A percentile compares a stretch with the other conserved stretches of the same genome.
phyloP scores from a whole-genome alignment of 805 yeast species.

The Hanseniaspora taiwanica region DNA sequence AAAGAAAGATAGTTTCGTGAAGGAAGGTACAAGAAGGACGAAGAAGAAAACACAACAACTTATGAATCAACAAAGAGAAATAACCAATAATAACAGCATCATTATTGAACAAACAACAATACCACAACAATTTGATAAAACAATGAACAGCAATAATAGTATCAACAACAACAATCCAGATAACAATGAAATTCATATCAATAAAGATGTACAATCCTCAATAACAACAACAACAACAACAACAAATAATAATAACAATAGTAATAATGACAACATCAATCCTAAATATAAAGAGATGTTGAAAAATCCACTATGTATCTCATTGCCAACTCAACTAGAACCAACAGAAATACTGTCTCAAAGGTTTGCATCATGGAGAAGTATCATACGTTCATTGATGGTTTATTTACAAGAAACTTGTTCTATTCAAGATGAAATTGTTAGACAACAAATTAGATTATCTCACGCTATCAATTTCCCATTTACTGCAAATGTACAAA shows the following conservation, averaged over 20 bases:
- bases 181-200: too few relatives aligned
- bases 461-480: constrained; percentile 59
- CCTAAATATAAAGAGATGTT: constrained; percentile 23
- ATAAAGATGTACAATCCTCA: too few relatives aligned
- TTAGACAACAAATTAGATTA: constrained; percentile 67
- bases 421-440: constrained; percentile 76
- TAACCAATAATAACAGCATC: too few relatives aligned
- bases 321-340: constrained; percentile 46
- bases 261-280: constrained; percentile 5
- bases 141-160: too few relatives aligned
- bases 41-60: too few relatives aligned
- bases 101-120: too few relatives aligned
- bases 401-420: constrained; percentile 69
- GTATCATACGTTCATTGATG: constrained; percentile 59
- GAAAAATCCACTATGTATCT: constrained; percentile 33
- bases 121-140: too few relatives aligned
- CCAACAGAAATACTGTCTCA: constrained; percentile 83
- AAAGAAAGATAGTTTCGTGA: too few relatives aligned
- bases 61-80: too few relatives aligned
- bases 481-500: constrained; percentile 11
- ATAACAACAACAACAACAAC: constrained; percentile 5
- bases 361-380: constrained; percentile 79
- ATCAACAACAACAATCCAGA: too few relatives aligned
- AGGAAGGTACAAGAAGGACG: too few relatives aligned
- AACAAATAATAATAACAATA: constrained; percentile 3